Evolutionary conservation across 306 rosid genomes (phyloP).

Genomic region (Heteromeles arbutifolia): DNA sequence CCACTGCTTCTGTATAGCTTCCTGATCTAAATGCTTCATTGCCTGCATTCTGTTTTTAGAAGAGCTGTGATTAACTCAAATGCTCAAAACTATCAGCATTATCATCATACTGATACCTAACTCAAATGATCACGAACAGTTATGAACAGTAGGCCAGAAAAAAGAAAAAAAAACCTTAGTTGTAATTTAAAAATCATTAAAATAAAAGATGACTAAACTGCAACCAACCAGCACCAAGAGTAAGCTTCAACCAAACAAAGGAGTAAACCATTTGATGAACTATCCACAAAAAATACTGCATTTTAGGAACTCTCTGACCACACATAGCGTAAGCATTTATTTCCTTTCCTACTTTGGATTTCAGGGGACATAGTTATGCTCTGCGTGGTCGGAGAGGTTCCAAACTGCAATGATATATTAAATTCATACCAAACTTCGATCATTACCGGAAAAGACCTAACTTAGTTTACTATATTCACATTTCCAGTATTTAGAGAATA

Average conservation of each 20-base stretch:
- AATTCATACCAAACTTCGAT: no score
- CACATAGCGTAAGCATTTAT: not conserved
- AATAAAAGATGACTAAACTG: not conserved
- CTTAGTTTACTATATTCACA: not conserved
- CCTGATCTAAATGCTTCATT: conserved; percentile 66
- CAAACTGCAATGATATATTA: no score
- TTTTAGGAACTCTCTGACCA: not conserved
- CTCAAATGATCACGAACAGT: not conserved
- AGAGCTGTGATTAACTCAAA: conserved; percentile 7
- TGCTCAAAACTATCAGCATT: not conserved
- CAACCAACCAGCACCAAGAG: not conserved
- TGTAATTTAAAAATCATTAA: not conserved
- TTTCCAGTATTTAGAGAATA: not conserved
- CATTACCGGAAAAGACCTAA: not conserved
- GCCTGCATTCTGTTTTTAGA: conserved; percentile 62
- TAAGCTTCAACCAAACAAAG: not conserved
- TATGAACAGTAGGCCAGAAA: not conserved
- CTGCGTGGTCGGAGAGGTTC: no score
- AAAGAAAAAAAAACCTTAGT: not conserved
- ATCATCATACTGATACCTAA: no score
- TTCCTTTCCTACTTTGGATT: not conserved
- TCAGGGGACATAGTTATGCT: not conserved
- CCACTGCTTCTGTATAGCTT: conserved; percentile 66
- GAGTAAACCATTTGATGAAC: not conserved
- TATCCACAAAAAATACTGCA: not conserved